Conservation (phyloP, 805 yeast species). For the Wickerhamomyces silvicola region DNA sequence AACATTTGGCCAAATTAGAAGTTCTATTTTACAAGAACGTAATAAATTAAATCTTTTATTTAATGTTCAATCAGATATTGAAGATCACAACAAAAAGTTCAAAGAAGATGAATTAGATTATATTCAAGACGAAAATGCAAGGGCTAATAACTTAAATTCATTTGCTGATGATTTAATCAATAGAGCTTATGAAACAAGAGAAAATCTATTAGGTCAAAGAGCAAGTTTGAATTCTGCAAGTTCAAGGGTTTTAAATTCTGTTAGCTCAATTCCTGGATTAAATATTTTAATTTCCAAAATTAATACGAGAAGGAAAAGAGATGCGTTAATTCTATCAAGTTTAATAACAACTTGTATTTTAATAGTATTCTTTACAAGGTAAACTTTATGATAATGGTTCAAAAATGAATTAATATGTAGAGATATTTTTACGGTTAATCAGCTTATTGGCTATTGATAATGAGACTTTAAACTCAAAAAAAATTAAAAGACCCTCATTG, state of each 20-base stretch:
- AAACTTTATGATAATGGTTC: too few relatives aligned
- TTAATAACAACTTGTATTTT: constrained; percentile 71
- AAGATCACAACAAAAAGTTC: constrained; percentile 48
- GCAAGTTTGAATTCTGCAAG: constrained; percentile 57
- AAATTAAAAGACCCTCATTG: too few relatives aligned
- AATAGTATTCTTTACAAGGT: constrained; percentile 50
- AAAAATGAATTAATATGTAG: too few relatives aligned
- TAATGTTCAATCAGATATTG: constrained; percentile 75
- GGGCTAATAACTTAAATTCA: constrained; percentile 67
- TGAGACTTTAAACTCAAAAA: too few relatives aligned
- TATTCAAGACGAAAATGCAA: constrained; percentile 65
- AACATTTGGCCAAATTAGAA: constrained; percentile 53
- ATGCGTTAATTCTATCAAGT: constrained; percentile 73
- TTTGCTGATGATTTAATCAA: constrained; percentile 73
- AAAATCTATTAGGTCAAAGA: constrained; percentile 72
- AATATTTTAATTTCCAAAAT: constrained; percentile 70
- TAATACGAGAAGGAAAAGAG: constrained; percentile 83
- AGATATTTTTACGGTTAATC: too few relatives aligned
- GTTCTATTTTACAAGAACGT: constrained; percentile 63
- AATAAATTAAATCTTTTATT: constrained; percentile 67
- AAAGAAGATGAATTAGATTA: constrained; percentile 55
- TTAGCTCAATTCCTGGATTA: constrained; percentile 77
- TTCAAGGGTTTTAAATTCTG: constrained; percentile 49
- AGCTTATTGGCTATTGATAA: too few relatives aligned
- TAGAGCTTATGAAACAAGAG: constrained; percentile 89